A percentile compares a stretch with the other conserved stretches of the same genome.
Evolutionary conservation across 2,329 filamentous ascomycete species (phyloP).

Genomic region (Chaetomium sp.): DNA sequence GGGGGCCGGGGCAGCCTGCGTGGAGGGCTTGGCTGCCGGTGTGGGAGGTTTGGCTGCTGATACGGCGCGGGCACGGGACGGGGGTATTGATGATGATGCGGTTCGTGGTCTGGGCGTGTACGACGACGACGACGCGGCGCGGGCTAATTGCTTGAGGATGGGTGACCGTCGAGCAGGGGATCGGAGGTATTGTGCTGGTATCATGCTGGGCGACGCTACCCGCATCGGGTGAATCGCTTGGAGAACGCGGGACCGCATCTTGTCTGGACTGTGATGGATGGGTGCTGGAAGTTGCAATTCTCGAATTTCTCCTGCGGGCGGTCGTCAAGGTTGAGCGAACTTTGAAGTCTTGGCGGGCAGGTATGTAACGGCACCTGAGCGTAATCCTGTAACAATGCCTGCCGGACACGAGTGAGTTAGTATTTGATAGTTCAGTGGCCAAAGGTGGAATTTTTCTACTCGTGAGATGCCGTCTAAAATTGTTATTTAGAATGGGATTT

Average conservation of each 20-base stretch:
- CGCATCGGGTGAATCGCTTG: constrained; percentile 30
- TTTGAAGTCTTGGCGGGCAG: constrained; percentile 16
- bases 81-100: constrained; percentile 11
- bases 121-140: constrained; percentile 18
- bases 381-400: no score
- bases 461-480: not conserved
- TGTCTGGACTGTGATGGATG: constrained; percentile 7
- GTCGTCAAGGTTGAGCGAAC: constrained; percentile 19
- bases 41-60: not conserved
- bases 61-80: constrained; percentile 10
- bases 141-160: constrained; percentile 13
- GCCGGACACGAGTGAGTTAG: no score
- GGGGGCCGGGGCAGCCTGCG: not conserved
- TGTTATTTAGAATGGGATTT: not conserved
- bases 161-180: constrained; percentile 3
- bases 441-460: not conserved
- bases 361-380: no score
- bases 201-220: constrained; percentile 21
- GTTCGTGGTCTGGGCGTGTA: constrained; percentile 16
- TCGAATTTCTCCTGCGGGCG: constrained; percentile 13
- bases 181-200: constrained; percentile 21
- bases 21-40: not conserved
- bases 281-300: constrained; percentile 6
- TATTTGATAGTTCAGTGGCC: no score
- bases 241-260: constrained; percentile 34